These are phyloP conservation scores for Kodamaea sp. DNA, from an alignment of 1,139 yeast genomes.

Conservation along the genomic window DNA sequence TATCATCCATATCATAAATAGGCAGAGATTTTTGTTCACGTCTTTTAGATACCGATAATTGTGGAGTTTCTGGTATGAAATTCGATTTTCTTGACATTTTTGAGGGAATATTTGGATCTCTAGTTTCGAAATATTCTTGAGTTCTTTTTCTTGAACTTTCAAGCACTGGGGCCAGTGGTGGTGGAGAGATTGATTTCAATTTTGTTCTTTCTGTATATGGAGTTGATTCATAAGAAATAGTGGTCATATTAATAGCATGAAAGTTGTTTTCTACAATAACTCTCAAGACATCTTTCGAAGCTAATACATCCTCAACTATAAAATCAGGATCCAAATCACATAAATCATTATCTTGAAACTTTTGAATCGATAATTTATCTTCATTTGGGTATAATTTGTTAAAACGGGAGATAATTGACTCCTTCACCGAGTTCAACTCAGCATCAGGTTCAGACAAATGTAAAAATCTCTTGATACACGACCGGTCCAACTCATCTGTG, in stretches of 20 bases:
- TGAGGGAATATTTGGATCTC: constrained; percentile 25
- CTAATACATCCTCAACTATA: constrained; percentile 57
- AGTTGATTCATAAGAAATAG: constrained; percentile 5
- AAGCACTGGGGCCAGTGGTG: constrained; percentile 10
- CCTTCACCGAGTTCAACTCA: constrained; percentile 44
- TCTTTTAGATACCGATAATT: background rate
- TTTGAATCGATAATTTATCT: constrained; percentile 47
- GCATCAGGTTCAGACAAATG: constrained; percentile 52
- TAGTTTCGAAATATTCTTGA: constrained; percentile 27
- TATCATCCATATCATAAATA: constrained; percentile 13
- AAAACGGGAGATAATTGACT: constrained; percentile 50
- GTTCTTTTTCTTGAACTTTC: constrained; percentile 21
- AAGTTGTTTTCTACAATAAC: constrained; percentile 43
- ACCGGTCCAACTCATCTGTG: constrained; percentile 14
- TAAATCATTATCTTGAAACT: constrained; percentile 58
- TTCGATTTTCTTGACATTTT: constrained; percentile 14
- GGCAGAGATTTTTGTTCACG: constrained; percentile 4
- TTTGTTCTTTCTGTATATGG: constrained; percentile 13
- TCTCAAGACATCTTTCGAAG: constrained; percentile 50
- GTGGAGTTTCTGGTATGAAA: constrained; percentile 1
- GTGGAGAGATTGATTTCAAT: constrained; percentile 11
- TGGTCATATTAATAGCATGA: constrained; percentile 4
- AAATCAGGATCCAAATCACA: constrained; percentile 82
- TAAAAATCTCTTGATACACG: constrained; percentile 36
- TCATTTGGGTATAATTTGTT: constrained; percentile 61